Evolutionary conservation across 768 basidiomycete genomes (phyloP), one percentile per base, ranked within the genome.

Genomic region (Thelephora ganbajun): DNA sequence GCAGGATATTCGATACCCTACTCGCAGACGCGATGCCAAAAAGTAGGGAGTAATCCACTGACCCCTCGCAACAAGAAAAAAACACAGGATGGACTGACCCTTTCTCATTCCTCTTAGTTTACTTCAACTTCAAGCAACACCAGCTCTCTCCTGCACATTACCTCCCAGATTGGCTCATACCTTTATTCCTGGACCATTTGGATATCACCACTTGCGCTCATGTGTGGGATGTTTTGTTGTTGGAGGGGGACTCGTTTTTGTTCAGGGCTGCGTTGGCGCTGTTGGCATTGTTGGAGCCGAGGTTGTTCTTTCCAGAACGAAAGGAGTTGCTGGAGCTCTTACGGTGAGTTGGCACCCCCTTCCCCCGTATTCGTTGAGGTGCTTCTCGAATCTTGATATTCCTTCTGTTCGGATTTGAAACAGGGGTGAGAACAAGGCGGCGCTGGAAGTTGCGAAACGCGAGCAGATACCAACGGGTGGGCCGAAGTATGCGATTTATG

Each of bases 1-100:
- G 23, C 56, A 91, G 88, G 56, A 91, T 93, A 57, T 94, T 94
- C 53, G 91, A 93, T 59, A 93, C 91, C 0, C 61, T 93, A 19
- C 71, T 93, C 26, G 91, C 91, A 14, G 91, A 94, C 61, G 79
- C 81, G 23, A 91, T 94, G 89, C 91, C 91, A 1, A 91, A 91
- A 65, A 81, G 89, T 93, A 57, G 59, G 26, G 9, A 30, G 5
- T 4, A 9, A 77, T 54, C 33, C 12, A 20, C 11, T 30, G 13
- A 42, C 39, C 14, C 20, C 49, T 35, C 26, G n/a, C n/a, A n/a
- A n/a, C 23, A 6, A 12, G 46, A 33, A 20, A 19, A 41, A 20
- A 18, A 47, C 43, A n/a, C n/a, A n/a, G n/a, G n/a, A n/a, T n/a
- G n/a, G n/a, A n/a, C n/a, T n/a, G n/a, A n/a, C n/a, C n/a, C n/a